phyloP scores from a whole-genome alignment of 352 stramenopile species.

The Pythium phragmiticola region DNA sequence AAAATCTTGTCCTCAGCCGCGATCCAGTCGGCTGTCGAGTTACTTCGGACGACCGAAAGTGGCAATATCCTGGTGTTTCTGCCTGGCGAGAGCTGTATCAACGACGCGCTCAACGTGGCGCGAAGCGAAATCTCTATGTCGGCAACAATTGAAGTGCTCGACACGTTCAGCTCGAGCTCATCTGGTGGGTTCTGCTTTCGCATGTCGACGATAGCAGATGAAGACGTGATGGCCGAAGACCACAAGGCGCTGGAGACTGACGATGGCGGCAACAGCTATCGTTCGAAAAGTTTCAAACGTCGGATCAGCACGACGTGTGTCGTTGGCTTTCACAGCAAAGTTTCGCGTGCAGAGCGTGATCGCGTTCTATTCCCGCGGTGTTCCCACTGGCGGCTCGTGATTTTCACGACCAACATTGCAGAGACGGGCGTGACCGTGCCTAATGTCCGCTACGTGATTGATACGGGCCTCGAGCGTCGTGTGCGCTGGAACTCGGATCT shows the following conservation, averaged over 20 bases:
- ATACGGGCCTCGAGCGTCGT: slow-evolving; percentile 30
- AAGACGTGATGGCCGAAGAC: neutral
- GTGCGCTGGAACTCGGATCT: slow-evolving; percentile 28
- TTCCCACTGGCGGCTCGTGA: slow-evolving; percentile 13
- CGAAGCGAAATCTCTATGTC: slow-evolving; percentile 10
- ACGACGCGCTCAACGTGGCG: slow-evolving; percentile 18
- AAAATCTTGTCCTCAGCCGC: slow-evolving; percentile 20
- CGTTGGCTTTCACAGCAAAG: slow-evolving; percentile 28
- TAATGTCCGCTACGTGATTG: slow-evolving; percentile 34
- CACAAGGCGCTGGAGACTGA: neutral
- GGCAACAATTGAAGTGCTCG: slow-evolving; percentile 14
- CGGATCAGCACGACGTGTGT: slow-evolving; percentile 10
- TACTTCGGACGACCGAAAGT: slow-evolving; percentile 17
- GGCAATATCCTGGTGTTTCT: slow-evolving; percentile 33
- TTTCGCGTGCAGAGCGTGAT: slow-evolving; percentile 25
- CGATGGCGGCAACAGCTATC: neutral
- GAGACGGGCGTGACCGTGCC: slow-evolving; percentile 33
- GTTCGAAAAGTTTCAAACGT: neutral
- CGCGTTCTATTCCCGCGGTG: slow-evolving; percentile 17
- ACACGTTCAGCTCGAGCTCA: slow-evolving; percentile 1
- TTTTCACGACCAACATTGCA: slow-evolving; percentile 33
- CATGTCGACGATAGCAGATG: neutral
- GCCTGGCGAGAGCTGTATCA: slow-evolving; percentile 27
- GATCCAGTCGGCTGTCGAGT: slow-evolving; percentile 24
- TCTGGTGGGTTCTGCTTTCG: slow-evolving; percentile 21